Conservation (phyloP, 2,329 filamentous ascomycete species). For the Ascochyta viciae-villosae region DNA sequence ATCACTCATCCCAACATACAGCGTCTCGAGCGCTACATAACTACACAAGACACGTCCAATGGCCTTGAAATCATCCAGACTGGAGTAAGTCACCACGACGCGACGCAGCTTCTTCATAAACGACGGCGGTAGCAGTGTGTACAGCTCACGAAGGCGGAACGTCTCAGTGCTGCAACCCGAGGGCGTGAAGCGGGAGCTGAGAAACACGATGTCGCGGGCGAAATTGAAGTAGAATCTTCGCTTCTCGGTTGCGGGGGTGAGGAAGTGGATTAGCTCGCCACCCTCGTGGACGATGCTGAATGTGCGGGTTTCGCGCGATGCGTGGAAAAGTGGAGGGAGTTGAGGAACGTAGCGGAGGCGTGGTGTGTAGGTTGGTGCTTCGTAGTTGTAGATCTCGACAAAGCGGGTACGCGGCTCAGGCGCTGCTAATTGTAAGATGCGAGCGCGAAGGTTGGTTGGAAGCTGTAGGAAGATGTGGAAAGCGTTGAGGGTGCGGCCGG, state of each 20-base stretch:
- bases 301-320: conserved; percentile 10
- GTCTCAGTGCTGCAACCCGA: conserved; percentile 13
- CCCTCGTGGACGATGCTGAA: conserved; percentile 17
- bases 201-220: conserved; percentile 18
- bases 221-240: conserved; percentile 20
- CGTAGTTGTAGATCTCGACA: conserved; percentile 20
- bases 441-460: background rate
- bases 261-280: conserved; percentile 15
- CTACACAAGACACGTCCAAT: conserved; percentile 20
- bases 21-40: background rate
- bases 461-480: background rate
- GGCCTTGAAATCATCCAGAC: background rate
- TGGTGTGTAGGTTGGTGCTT: conserved; percentile 7
- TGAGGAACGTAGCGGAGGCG: conserved; percentile 19
- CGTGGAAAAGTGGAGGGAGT: conserved; percentile 19
- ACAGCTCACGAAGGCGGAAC: conserved; percentile 8
- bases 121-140: background rate
- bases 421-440: background rate
- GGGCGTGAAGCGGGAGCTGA: conserved; percentile 20
- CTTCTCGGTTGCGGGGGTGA: background rate
- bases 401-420: conserved; percentile 21
- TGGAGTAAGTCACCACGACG: background rate
- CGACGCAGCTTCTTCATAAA: background rate
- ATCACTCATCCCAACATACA: conserved; percentile 4
- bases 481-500: background rate